phyloP scores from a whole-genome alignment of 2,329 filamentous ascomycete genomes.

The Sarocladium oryzae region DNA sequence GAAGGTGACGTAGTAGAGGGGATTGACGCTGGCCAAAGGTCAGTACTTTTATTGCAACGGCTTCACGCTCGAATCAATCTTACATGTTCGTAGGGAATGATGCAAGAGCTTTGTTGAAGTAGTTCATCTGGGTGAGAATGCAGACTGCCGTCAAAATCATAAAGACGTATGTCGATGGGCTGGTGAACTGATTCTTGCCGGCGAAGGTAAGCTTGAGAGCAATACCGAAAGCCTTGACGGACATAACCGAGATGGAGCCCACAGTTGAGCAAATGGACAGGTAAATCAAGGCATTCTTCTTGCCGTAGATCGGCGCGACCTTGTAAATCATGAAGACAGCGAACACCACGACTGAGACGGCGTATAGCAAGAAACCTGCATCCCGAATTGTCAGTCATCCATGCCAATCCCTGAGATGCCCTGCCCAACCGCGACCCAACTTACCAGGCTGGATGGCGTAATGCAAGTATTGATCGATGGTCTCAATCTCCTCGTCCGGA shows the following conservation, averaged over 20 bases:
- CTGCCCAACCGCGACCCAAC: neutral
- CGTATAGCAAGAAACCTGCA: conserved; percentile 84
- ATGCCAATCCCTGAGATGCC: neutral
- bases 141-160: conserved; percentile 88
- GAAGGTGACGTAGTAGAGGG: conserved; percentile 95
- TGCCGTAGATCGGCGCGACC: conserved; percentile 81
- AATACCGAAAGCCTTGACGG: conserved; percentile 96
- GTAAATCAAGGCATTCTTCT: conserved; percentile 92
- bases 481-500: conserved; percentile 83
- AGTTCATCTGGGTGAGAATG: conserved; percentile 99
- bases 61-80: conserved; percentile 27
- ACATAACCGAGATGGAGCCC: conserved; percentile 97
- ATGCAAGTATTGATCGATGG: conserved; percentile 83
- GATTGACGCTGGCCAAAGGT: conserved; percentile 66
- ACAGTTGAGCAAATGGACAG: conserved; percentile 97
- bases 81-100: conserved; percentile 98
- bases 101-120: conserved; percentile 97
- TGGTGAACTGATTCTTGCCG: conserved; percentile 91
- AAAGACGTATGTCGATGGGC: conserved; percentile 96
- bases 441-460: conserved; percentile 88
- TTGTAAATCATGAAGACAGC: conserved; percentile 94
- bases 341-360: conserved; percentile 71
- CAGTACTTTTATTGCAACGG: neutral
- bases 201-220: conserved; percentile 90
- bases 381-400: neutral